A percentile compares a stretch with the other conserved stretches of the same genome.
phyloP scores from a whole-genome alignment of 257 asterid species.

The Parsonsia alboflavescens region DNA sequence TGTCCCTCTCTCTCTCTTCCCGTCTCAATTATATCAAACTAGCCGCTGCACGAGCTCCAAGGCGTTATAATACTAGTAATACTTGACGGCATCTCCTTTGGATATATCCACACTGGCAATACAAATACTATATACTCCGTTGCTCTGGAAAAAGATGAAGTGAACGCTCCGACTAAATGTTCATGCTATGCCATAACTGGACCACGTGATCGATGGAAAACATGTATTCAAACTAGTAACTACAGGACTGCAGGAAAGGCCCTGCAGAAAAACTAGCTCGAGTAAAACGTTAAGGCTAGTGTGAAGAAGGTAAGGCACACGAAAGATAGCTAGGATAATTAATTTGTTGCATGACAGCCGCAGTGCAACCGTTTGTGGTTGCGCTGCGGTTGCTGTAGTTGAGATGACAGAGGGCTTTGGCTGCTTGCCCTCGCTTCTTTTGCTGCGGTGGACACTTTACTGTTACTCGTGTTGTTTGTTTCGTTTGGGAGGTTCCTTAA shows the following conservation, averaged over 20 bases:
- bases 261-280: neutral
- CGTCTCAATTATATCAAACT: conserved; percentile 1
- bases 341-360: conserved; percentile 6
- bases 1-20: neutral
- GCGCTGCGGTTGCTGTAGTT: conserved; percentile 13
- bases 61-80: conserved; percentile 8
- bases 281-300: neutral
- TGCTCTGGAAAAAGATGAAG: neutral
- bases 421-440: conserved; percentile 16
- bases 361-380: conserved; percentile 8
- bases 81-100: conserved; percentile 31
- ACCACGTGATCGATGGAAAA: neutral
- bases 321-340: neutral
- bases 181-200: too few relatives aligned
- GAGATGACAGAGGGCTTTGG: conserved; percentile 23
- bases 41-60: conserved; percentile 23
- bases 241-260: neutral
- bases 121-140: neutral
- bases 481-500: conserved; percentile 11
- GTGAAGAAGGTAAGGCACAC: too few relatives aligned
- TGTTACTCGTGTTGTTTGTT: conserved; percentile 17
- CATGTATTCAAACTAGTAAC: neutral
- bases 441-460: neutral
- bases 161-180: neutral
- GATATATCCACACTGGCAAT: conserved; percentile 20